Conservation (phyloP, 345 rosid species). For the Citrus reticulata region DNA sequence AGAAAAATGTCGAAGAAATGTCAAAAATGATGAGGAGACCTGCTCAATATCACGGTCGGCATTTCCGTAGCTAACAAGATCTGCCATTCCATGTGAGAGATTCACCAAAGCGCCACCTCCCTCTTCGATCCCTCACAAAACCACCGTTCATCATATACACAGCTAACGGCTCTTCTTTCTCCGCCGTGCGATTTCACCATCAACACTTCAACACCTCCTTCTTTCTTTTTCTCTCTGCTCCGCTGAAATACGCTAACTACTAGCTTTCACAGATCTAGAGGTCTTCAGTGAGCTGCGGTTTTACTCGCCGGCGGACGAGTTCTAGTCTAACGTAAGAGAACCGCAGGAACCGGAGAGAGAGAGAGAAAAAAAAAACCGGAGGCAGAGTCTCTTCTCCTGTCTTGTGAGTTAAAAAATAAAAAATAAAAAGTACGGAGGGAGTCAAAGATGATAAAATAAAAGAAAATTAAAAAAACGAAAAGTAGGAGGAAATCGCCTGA, state of each 20-base stretch:
- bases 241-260: not conserved
- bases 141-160: slow-evolving; percentile 83
- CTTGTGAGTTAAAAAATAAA: not conserved
- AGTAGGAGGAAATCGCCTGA: slow-evolving; percentile 24
- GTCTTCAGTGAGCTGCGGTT: not conserved
- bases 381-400: slow-evolving; percentile 3
- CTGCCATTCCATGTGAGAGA: slow-evolving; percentile 98
- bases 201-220: slow-evolving; percentile 15
- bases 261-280: slow-evolving; percentile 4
- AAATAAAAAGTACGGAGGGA: slow-evolving; percentile 17
- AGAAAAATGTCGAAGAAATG: not conserved
- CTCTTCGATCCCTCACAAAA: slow-evolving; percentile 71
- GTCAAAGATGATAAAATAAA: slow-evolving; percentile 36
- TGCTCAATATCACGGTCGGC: slow-evolving; percentile 80
- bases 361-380: slow-evolving; percentile 10
- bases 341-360: slow-evolving; percentile 21
- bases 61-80: slow-evolving; percentile 90
- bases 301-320: not conserved
- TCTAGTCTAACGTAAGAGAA: not conserved
- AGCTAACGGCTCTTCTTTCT: slow-evolving; percentile 21
- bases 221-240: not conserved
- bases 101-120: slow-evolving; percentile 61
- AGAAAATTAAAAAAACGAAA: slow-evolving; percentile 14
- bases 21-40: slow-evolving; percentile 25
- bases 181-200: slow-evolving; percentile 31